Base-by-base conservation (phyloP, 1,284 basidiomycete genomes). In the Athelia psychrophila region DNA sequence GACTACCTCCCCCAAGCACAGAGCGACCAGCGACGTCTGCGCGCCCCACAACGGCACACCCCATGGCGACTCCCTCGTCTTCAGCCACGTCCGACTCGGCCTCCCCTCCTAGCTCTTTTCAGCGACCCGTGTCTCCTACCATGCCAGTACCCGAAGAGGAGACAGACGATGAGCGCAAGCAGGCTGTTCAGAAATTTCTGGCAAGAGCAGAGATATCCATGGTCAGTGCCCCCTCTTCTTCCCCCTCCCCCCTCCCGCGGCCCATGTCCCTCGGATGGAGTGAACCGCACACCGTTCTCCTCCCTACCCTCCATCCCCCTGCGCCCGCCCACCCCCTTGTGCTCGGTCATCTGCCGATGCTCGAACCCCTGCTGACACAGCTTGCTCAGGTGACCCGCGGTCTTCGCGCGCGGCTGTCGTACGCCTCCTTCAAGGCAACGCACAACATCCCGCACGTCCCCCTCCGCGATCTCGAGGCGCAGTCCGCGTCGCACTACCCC, bases 391-490 rank as follows among this genome's bases (percentile, higher is more conserved):
- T 91, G 40, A 88, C 88, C 62, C 85, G 86, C 64, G 83, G 79
- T 51, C 77, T 91, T 50, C 83, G 89, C 57, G 78, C 87, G 59
- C 83, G 88, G 56, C 79, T 91, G 47, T 79, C 86, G 1, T 88
- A 90, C 67, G 88, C 89, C 30, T 84, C 84, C 2, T 91, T 84
- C 78, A 91, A 91, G 72, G 87, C 88, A 6, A 78, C 77, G 24
- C 79, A 88, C 64, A 87, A 89, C 63, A 69, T 88, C 49, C 71
- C 83, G 9, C 80, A 83, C 54, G 73, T 82, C 49, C 75, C 84
- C 44, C 72, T 91, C 30, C 77, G 77, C 58, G 86, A 88, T 57
- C 78, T 90, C 44, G 89, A 91, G 67, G 77, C 79, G 23, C 81
- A 83, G 62, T 73, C 71, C 27, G 69, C 70, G 53, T 60, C 63